Evolutionary conservation across 1,284 basidiomycete species (phyloP), one percentile per base, ranked within the genome.

Genomic region (Nidula niveotomentosa): DNA sequence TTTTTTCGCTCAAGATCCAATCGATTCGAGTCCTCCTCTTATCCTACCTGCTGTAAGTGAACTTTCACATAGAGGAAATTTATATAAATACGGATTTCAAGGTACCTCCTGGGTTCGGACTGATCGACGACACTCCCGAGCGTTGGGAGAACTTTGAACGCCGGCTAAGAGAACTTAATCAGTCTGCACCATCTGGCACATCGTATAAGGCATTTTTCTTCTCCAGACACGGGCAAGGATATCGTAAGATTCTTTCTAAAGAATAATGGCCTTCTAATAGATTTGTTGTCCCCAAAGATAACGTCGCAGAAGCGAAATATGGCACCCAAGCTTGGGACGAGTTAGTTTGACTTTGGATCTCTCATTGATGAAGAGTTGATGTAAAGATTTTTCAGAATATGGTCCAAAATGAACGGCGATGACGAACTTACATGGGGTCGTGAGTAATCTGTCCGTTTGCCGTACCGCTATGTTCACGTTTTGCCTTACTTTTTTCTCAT

Each of bases 351-450:
- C 30, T 30, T 6, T 30, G 30, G 5, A 30, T 5, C 30, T 30
- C 30, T 30, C 30, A 30, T 30, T 5, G 30, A 30, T 30, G 30
- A 30, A 6, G 30, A 4, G 30, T 30, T 30, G 30, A 30, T 30
- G 30, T 6, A 6, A 30, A 35, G 30, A 49, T 36, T 5, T 18
- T 13, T 23, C 56, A 85, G 86, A 10, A 70, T 90, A 61, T 94
- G 86, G 86, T 81, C 90, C 0, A 84, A 81, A 62, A 65, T 88
- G 17, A 74, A 88, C 48, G 85, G 85, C 0, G 90, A 96, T 61
- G 88, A 76, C 9, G 80, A 88, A 53, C 73, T 93, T 8, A 77
- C 74, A 1, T 94, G 93, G 92, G 92, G 91, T 36, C 91, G 87
- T 86, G 64, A 64, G 86, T 81, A 15, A n/a, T 4, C 10, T 33